phyloP scores from a whole-genome alignment of 345 rosid genomes.

The Combretum micranthum region DNA sequence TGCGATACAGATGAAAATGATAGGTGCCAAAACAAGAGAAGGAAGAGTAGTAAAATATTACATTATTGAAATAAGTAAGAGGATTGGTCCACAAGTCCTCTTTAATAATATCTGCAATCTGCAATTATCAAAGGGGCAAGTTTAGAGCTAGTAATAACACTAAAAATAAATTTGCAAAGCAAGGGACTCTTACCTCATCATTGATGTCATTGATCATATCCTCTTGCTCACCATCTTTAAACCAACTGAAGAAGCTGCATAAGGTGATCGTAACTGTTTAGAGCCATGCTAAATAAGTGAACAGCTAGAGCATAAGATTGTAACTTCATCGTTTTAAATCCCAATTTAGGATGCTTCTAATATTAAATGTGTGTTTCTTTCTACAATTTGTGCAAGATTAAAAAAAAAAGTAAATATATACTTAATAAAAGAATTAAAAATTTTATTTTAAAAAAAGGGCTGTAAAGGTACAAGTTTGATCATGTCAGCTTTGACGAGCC shows the following conservation, averaged over 20 bases:
- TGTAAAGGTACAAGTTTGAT: too few species aligned
- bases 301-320: background rate
- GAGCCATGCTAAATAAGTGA: background rate
- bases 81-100: constrained; percentile 97
- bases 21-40: background rate
- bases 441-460: too few species aligned
- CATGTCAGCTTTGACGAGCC: too few species aligned
- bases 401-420: too few species aligned
- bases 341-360: background rate
- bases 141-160: background rate
- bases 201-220: constrained; percentile 52
- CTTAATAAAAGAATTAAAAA: too few species aligned
- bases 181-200: constrained; percentile 56
- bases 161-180: background rate
- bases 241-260: constrained; percentile 90
- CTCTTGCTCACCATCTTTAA: constrained; percentile 48
- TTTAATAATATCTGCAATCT: constrained; percentile 91
- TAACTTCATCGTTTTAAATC: background rate
- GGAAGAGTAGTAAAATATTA: constrained; percentile 17
- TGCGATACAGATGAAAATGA: background rate
- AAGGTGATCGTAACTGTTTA: background rate
- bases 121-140: constrained; percentile 11
- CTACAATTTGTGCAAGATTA: too few species aligned
- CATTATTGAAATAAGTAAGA: constrained; percentile 75
- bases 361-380: too few species aligned